phyloP scores from a whole-genome alignment of 352 stramenopile genomes.

The Lagenidium giganteum region DNA sequence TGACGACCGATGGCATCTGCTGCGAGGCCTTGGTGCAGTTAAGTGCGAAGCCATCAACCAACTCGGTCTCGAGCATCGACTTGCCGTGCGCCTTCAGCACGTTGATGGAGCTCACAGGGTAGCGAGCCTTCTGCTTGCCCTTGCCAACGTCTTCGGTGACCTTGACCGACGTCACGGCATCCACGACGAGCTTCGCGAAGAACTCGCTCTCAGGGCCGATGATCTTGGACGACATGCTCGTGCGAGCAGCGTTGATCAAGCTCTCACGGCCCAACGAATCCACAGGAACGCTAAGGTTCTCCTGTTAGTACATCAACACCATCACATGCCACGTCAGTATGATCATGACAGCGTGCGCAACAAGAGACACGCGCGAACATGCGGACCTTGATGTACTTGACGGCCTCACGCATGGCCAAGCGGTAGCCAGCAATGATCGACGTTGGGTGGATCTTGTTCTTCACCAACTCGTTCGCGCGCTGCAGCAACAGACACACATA shows the following conservation, averaged over 20 bases:
- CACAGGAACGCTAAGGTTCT: conserved; percentile 95
- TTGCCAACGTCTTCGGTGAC: conserved; percentile 85
- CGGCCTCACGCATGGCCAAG: conserved; percentile 96
- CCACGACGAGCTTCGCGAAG: conserved; percentile 97
- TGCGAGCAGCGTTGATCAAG: conserved; percentile 97
- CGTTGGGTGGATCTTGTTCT: conserved; percentile 99
- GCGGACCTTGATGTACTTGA: conserved; percentile 96
- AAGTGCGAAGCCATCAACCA: conserved; percentile 96
- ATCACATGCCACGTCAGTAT: background rate
- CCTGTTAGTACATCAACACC: conserved; percentile 23
- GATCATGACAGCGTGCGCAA: too few species aligned
- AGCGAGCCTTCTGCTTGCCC: conserved; percentile 85
- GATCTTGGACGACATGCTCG: conserved; percentile 99
- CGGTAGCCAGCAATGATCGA: conserved; percentile 99
- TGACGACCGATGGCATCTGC: conserved; percentile 96
- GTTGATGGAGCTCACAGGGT: conserved; percentile 98
- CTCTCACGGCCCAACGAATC: conserved; percentile 92
- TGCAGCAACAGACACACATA: conserved; percentile 30
- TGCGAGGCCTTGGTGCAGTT: conserved; percentile 97
- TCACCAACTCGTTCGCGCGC: conserved; percentile 95
- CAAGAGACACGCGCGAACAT: background rate
- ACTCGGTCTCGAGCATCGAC: conserved; percentile 83
- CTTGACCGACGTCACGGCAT: conserved; percentile 96
- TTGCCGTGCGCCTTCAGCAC: conserved; percentile 97
- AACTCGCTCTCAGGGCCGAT: conserved; percentile 96